A percentile compares a stretch with the other conserved stretches of the same genome.
These are phyloP conservation scores for Bidens hawaiensis DNA, from an alignment of 140 eudicot species.

Conservation along the genomic window DNA sequence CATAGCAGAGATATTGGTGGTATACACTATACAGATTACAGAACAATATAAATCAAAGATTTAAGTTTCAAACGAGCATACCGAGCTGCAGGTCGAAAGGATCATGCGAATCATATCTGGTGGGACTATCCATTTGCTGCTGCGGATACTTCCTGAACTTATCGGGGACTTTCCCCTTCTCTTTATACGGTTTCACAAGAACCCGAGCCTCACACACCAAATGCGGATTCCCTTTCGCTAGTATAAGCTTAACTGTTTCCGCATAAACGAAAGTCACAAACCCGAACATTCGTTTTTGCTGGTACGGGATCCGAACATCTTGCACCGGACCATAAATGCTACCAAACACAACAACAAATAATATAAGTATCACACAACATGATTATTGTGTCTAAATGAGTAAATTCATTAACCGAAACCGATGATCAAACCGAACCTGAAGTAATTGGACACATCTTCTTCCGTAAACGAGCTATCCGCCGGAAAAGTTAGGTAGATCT, in stretches of 20 bases:
- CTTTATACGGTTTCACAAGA: constrained; percentile 94
- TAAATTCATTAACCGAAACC: not conserved
- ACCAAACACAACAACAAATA: not conserved
- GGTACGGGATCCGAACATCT: constrained; percentile 99
- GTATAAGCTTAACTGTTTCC: constrained; percentile 79
- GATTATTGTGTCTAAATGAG: too few relatives aligned
- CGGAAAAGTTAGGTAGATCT: not conserved
- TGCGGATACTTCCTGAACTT: constrained; percentile 65
- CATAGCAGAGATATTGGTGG: too few relatives aligned
- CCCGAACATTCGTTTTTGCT: constrained; percentile 95
- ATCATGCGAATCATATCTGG: constrained; percentile 57
- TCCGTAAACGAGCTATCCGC: constrained; percentile 38
- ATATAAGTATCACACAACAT: not conserved
- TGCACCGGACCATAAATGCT: constrained; percentile 89
- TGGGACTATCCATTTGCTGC: constrained; percentile 55
- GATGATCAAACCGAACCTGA: constrained; percentile 43
- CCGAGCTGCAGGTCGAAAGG: constrained; percentile 55
- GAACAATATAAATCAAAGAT: not conserved
- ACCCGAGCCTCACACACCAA: constrained; percentile 96
- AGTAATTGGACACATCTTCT: constrained; percentile 75
- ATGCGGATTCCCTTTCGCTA: constrained; percentile 96
- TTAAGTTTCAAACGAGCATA: not conserved
- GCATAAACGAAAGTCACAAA: constrained; percentile 85
- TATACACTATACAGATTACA: too few relatives aligned
- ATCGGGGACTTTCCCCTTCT: constrained; percentile 89